These are phyloP conservation scores for Gaultheria prostrata DNA, from an alignment of 148 eudicot species.

Conservation along the genomic window DNA sequence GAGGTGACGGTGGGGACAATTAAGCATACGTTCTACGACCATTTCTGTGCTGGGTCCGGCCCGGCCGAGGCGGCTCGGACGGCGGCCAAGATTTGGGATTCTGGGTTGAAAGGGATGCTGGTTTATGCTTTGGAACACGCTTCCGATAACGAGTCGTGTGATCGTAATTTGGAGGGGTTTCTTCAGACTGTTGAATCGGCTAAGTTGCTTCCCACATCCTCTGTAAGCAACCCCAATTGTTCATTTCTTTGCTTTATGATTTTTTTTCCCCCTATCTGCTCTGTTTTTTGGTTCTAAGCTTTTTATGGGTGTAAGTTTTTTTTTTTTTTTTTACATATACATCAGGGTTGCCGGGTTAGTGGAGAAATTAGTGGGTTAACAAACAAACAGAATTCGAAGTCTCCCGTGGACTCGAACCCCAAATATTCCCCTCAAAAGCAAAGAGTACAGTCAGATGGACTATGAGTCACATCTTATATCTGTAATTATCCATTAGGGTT, in stretches of 20 bases:
- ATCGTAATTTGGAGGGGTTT: slow-evolving; percentile 44
- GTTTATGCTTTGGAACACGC: slow-evolving; percentile 87
- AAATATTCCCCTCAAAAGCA: no score
- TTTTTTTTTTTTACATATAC: not conserved
- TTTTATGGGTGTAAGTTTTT: not conserved
- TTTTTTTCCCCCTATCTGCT: not conserved
- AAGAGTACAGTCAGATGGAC: no score
- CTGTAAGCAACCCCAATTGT: slow-evolving; percentile 34
- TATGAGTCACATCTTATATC: no score
- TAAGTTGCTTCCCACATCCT: slow-evolving; percentile 42
- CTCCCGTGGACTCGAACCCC: no score
- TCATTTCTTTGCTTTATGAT: not conserved
- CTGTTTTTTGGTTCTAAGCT: not conserved
- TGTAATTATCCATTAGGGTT: not conserved
- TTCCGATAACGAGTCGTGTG: slow-evolving; percentile 58
- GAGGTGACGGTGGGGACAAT: slow-evolving; percentile 33
- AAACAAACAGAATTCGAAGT: no score
- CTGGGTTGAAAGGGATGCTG: slow-evolving; percentile 65
- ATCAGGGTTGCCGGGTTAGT: no score
- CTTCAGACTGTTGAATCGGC: slow-evolving; percentile 52
- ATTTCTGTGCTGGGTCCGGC: slow-evolving; percentile 70
- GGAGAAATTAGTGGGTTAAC: no score
- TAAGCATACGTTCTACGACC: slow-evolving; percentile 60
- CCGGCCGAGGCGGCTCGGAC: slow-evolving; percentile 44
- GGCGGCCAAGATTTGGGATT: slow-evolving; percentile 38